Evolutionary conservation across 306 rosid species (phyloP).

Genomic region (Trichosanthes truncata): DNA sequence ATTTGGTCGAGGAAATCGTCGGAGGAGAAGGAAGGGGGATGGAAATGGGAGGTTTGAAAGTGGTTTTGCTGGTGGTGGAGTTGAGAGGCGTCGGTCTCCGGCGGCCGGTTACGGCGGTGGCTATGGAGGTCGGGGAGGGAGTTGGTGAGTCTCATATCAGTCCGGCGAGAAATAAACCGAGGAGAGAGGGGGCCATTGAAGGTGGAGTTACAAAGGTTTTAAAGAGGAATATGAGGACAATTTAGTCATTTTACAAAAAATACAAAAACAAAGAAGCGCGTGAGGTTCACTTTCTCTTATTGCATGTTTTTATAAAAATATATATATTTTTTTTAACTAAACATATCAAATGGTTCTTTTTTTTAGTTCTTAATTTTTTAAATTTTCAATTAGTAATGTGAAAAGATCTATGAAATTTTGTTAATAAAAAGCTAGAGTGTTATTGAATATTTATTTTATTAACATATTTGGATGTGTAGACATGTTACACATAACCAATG

Average conservation of each 20-base stretch:
- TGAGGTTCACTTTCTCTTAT: background rate
- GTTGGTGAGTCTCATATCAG: slow-evolving; percentile 42
- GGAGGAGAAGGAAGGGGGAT: slow-evolving; percentile 21
- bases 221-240: background rate
- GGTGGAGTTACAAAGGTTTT: background rate
- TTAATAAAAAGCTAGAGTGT: too few relatives aligned
- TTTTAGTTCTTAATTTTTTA: too few relatives aligned
- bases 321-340: too few relatives aligned
- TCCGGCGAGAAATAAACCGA: slow-evolving; percentile 10
- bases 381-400: too few relatives aligned
- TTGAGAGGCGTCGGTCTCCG: slow-evolving; percentile 28
- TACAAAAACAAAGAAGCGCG: background rate
- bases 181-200: background rate
- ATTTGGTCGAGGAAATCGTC: slow-evolving; percentile 60
- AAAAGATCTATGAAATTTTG: too few relatives aligned
- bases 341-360: too few relatives aligned
- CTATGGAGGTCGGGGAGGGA: slow-evolving; percentile 31
- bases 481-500: too few relatives aligned
- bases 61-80: slow-evolving; percentile 14
- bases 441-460: too few relatives aligned
- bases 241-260: background rate
- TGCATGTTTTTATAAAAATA: too few relatives aligned
- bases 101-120: slow-evolving; percentile 9
- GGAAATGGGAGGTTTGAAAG: slow-evolving; percentile 15
- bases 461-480: too few relatives aligned